A percentile compares a stretch with the other conserved stretches of the same genome.
Conservation (phyloP, 2,329 filamentous ascomycete genomes). For the Thelonectria rubi region DNA sequence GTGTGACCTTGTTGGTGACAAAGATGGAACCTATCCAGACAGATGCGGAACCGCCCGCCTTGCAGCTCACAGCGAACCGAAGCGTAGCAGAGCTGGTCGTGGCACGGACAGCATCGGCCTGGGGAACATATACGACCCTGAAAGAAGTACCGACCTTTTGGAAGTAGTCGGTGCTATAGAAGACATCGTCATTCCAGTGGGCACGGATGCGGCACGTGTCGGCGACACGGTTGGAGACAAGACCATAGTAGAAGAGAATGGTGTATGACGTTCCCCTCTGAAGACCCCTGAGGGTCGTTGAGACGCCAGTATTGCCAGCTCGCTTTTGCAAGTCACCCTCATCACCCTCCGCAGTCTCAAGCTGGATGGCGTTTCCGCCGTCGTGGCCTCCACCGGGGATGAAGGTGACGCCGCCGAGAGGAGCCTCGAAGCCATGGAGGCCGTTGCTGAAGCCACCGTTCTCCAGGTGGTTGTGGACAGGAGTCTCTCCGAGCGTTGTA, state of each 20-base stretch:
- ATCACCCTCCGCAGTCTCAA: neutral
- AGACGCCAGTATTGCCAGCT: neutral
- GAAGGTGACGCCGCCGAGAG: neutral
- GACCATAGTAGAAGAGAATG: slow-evolving; percentile 2
- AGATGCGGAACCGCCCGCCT: neutral
- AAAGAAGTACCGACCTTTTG: neutral
- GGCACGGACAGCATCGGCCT: slow-evolving; percentile 1
- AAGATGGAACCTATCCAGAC: neutral
- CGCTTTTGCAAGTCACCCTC: slow-evolving; percentile 4
- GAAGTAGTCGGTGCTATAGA: slow-evolving; percentile 8
- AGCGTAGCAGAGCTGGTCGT: neutral
- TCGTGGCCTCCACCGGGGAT: neutral
- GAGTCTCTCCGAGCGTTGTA: neutral
- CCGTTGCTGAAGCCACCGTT: slow-evolving; percentile 6
- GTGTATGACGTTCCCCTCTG: slow-evolving; percentile 4
- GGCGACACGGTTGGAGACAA: slow-evolving; percentile 4
- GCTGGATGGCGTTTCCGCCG: slow-evolving; percentile 4
- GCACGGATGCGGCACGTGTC: slow-evolving; percentile 9
- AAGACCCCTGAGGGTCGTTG: neutral
- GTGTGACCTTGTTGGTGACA: neutral
- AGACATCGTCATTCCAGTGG: slow-evolving; percentile 6
- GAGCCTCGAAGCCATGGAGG: neutral
- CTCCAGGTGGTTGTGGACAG: neutral
- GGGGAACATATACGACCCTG: neutral
- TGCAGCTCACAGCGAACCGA: neutral